Conservation (phyloP, 2,329 filamentous ascomycete genomes). For the Colletotrichum sojae region DNA sequence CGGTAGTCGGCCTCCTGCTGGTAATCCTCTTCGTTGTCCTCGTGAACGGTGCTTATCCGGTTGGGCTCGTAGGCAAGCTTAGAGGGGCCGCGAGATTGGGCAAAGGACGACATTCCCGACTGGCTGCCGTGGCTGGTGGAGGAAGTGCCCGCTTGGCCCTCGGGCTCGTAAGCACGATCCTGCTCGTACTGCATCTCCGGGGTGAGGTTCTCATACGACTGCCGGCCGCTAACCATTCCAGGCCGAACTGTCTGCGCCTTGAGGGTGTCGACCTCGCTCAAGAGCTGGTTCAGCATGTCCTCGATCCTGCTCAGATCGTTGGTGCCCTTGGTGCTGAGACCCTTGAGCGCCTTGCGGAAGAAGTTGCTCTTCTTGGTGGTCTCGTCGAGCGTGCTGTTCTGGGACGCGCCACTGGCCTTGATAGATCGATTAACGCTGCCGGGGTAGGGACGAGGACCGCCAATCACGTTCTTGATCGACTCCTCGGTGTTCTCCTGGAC, state of each 20-base stretch:
- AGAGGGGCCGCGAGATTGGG: constrained; percentile 62
- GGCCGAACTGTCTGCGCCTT: constrained; percentile 71
- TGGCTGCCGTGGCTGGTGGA: constrained; percentile 78
- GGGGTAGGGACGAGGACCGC: constrained; percentile 88
- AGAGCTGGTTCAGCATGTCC: constrained; percentile 90
- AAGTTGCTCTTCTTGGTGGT: constrained; percentile 89
- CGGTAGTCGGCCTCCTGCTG: constrained; percentile 65
- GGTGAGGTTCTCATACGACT: constrained; percentile 79
- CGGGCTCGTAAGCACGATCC: constrained; percentile 84
- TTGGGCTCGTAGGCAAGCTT: constrained; percentile 66
- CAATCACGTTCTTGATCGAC: constrained; percentile 84
- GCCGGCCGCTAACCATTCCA: constrained; percentile 63
- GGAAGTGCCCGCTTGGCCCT: constrained; percentile 83
- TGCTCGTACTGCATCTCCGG: constrained; percentile 76
- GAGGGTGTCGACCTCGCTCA: constrained; percentile 90
- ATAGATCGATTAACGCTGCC: constrained; percentile 73
- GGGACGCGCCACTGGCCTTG: constrained; percentile 64
- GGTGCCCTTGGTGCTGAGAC: constrained; percentile 87
- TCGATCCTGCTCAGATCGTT: constrained; percentile 92
- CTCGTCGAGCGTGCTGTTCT: constrained; percentile 69
- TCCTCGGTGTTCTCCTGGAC: constrained; percentile 91
- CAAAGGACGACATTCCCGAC: constrained; percentile 81
- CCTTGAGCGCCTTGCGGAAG: constrained; percentile 94
- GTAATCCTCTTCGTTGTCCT: constrained; percentile 83
- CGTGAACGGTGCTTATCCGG: constrained; percentile 90